A percentile compares a stretch with the other conserved stretches of the same genome.
Evolutionary conservation across 345 rosid genomes (phyloP).

Genomic region (Citrus maxima): DNA sequence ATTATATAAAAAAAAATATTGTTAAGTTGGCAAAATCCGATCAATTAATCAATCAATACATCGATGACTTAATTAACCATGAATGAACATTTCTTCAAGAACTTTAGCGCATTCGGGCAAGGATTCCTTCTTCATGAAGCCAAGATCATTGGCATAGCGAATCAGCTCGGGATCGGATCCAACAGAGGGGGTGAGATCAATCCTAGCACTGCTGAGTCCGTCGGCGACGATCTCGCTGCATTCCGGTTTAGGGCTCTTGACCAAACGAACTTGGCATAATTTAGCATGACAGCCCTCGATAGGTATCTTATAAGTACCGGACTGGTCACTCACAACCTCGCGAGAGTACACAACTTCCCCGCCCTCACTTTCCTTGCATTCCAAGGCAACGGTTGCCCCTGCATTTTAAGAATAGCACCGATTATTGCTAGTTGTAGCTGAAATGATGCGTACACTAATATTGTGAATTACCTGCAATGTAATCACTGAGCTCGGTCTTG

Average conservation of each 20-base stretch:
- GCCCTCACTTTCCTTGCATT: slow-evolving; percentile 22
- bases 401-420: background rate
- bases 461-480: background rate
- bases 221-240: slow-evolving; percentile 18
- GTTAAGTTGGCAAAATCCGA: background rate
- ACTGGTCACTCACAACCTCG: slow-evolving; percentile 16
- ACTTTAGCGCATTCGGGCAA: slow-evolving; percentile 13
- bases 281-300: slow-evolving; percentile 35
- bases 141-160: slow-evolving; percentile 28
- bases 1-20: too few species aligned
- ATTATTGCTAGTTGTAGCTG: too few species aligned
- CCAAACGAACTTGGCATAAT: slow-evolving; percentile 26
- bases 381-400: slow-evolving; percentile 31
- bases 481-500: slow-evolving; percentile 6
- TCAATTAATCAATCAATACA: background rate
- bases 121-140: slow-evolving; percentile 27
- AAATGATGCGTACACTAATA: background rate
- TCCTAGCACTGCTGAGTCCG: slow-evolving; percentile 11
- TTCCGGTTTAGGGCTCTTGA: slow-evolving; percentile 15
- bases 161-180: slow-evolving; percentile 1
- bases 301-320: slow-evolving; percentile 20
- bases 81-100: slow-evolving; percentile 18
- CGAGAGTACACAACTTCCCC: background rate
- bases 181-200: slow-evolving; percentile 16
- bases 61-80: background rate